These are phyloP conservation scores for Metschnikowia vanudenii DNA, from an alignment of 805 yeast species.

Conservation along the genomic window DNA sequence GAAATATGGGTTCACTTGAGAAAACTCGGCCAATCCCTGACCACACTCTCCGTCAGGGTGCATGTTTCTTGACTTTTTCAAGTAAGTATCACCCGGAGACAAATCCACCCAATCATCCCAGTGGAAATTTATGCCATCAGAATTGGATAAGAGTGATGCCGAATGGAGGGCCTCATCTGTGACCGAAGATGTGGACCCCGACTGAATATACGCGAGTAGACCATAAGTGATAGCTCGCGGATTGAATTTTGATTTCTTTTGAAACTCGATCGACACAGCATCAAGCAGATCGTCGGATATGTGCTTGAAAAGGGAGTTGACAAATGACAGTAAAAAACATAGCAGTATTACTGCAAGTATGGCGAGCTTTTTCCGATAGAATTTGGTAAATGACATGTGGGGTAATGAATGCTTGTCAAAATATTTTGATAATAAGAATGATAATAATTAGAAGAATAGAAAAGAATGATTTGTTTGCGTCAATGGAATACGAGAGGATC, in stretches of 20 bases:
- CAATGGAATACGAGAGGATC: too few species aligned
- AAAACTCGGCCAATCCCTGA: conserved; percentile 20
- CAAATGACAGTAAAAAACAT: conserved; percentile 11
- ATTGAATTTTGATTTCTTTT: conserved; percentile 24
- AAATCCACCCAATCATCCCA: conserved; percentile 43
- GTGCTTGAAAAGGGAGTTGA: conserved; percentile 13
- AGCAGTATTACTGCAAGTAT: conserved; percentile 10
- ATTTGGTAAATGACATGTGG: conserved; percentile 16
- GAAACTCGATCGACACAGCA: conserved; percentile 23
- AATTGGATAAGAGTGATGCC: conserved; percentile 6
- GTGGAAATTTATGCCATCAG: conserved; percentile 33
- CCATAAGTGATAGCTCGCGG: conserved; percentile 23
- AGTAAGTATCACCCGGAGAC: conserved; percentile 22
- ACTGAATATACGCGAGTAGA: conserved; percentile 12
- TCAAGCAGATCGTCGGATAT: conserved; percentile 26
- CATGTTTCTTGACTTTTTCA: conserved; percentile 18
- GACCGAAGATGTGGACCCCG: background rate
- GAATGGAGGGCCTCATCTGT: background rate
- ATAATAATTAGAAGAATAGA: background rate
- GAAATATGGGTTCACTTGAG: conserved; percentile 33
- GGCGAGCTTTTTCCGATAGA: conserved; percentile 15
- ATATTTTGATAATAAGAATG: background rate
- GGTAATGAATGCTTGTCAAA: background rate
- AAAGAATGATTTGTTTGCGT: too few species aligned
- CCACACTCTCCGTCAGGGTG: conserved; percentile 28